A percentile compares a stretch with the other conserved stretches of the same genome.
Conservation (phyloP, 441 rosid species). For the Populus trichocarpa region DNA sequence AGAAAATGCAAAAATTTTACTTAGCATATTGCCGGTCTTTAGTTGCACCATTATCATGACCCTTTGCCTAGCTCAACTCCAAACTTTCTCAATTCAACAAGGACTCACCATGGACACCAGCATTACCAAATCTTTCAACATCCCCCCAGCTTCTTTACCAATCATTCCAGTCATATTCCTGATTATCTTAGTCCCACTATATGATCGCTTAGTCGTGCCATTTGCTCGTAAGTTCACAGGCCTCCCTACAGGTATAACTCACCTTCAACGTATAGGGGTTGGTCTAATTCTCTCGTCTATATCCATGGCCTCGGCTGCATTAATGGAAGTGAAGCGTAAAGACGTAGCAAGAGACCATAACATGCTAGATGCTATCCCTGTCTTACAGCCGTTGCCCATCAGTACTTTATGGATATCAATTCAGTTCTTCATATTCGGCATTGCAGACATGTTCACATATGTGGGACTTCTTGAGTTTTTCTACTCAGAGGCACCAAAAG, state of each 20-base stretch:
- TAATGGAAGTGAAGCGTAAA: slow-evolving; percentile 49
- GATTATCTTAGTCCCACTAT: slow-evolving; percentile 41
- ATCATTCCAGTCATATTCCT: slow-evolving; percentile 49
- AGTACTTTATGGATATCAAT: slow-evolving; percentile 51
- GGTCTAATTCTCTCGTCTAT: slow-evolving; percentile 47
- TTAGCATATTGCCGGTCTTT: slow-evolving; percentile 52
- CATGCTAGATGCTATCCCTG: slow-evolving; percentile 48
- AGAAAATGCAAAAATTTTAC: slow-evolving; percentile 47
- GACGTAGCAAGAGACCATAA: slow-evolving; percentile 41
- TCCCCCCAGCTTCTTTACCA: slow-evolving; percentile 61
- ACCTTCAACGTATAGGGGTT: slow-evolving; percentile 55
- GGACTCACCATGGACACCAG: slow-evolving; percentile 50
- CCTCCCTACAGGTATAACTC: slow-evolving; percentile 44
- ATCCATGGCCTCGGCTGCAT: slow-evolving; percentile 51
- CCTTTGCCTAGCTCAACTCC: slow-evolving; percentile 64
- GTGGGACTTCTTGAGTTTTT: slow-evolving; percentile 57
- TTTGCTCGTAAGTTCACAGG: slow-evolving; percentile 43
- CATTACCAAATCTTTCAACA: slow-evolving; percentile 29
- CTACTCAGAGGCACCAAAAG: slow-evolving; percentile 58
- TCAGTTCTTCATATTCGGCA: slow-evolving; percentile 58
- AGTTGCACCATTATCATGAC: slow-evolving; percentile 62
- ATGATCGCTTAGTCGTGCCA: slow-evolving; percentile 45
- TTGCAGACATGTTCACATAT: slow-evolving; percentile 58
- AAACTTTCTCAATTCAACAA: slow-evolving; percentile 64
- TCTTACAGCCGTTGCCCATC: slow-evolving; percentile 45